Evolutionary conservation across 768 basidiomycete genomes (phyloP), one percentile per base, ranked within the genome.

Genomic region (Clathrus columnatus): DNA sequence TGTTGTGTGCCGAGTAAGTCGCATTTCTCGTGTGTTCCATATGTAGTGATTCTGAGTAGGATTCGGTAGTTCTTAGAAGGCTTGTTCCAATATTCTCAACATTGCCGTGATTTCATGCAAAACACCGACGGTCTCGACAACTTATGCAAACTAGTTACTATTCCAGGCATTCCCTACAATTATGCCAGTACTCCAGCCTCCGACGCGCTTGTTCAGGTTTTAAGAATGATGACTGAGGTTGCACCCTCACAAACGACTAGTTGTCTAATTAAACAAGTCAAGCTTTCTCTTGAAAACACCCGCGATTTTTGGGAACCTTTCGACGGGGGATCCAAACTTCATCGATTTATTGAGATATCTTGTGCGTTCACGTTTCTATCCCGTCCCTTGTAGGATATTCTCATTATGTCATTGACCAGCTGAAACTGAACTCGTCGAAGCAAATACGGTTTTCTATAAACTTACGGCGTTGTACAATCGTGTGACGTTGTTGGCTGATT

Each of bases 101-200:
- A 97, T 67, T 89, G 89, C 73, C 83, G 83, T 60, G 95, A 97
- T 61, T 97, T 97, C 67, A 81, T 96, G 57, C 72, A 77, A 47
- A 75, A 78, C 58, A 75, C 84, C 4, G 80, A 93, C 62, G 82
- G 90, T 48, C 75, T 97, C 41, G 73, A 83, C 60, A 74, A 78
- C 61, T 72, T 98, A 54, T 83, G 91, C 60, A 77, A 80, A 60
- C 74, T 97, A 42, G 84, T 93, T 28, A 80, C 81, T 18, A 74
- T 94, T 27, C 88, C 93, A 11, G 94, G 88, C 65, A 74, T 94
- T 26, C 93, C 96, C 0, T 89, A 87, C 57, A 87, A 93, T 65
- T 94, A 89, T 64, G 84, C 86, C 17, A 85, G 84, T 61, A 87
- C 88, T 53, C 81, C 86, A 27, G 83, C 87, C 1, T 91, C 91